phyloP scores from a whole-genome alignment of 2,329 filamentous ascomycete species.

The Hortaea sp. region DNA sequence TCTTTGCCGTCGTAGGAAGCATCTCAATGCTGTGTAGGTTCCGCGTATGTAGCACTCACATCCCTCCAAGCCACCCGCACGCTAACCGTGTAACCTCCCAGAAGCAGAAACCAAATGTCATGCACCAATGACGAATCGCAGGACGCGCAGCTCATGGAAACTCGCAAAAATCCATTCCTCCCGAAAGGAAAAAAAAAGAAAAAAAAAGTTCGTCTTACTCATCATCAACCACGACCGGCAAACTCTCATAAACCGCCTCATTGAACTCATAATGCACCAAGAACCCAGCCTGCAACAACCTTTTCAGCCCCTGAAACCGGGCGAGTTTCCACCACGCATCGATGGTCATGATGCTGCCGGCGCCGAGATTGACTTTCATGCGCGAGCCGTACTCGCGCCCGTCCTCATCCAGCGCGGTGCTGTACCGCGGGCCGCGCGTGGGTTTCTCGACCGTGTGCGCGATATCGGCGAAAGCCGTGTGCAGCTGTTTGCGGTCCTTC shows the following conservation, averaged over 20 bases:
- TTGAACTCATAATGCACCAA: constrained; percentile 54
- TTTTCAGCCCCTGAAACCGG: constrained; percentile 50
- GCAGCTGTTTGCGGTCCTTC: constrained; percentile 56
- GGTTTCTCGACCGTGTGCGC: constrained; percentile 57
- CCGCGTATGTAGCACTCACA: too few relatives aligned
- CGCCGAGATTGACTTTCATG: constrained; percentile 50
- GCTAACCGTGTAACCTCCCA: too few relatives aligned
- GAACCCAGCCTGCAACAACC: constrained; percentile 53
- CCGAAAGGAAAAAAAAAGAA: too few relatives aligned
- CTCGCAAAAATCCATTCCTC: too few relatives aligned
- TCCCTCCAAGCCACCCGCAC: too few relatives aligned
- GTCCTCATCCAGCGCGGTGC: constrained; percentile 52
- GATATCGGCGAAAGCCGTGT: constrained; percentile 56
- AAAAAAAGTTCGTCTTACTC: background rate
- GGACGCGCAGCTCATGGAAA: too few relatives aligned
- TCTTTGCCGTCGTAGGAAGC: too few relatives aligned
- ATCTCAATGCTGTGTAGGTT: too few relatives aligned
- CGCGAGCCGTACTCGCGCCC: constrained; percentile 52
- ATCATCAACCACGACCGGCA: constrained; percentile 36
- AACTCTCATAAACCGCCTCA: constrained; percentile 48
- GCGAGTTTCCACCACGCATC: constrained; percentile 68
- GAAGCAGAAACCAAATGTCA: too few relatives aligned
- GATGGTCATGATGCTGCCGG: constrained; percentile 51
- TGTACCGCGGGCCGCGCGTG: constrained; percentile 55
- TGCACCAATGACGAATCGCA: too few relatives aligned